Base-by-base conservation (phyloP, 257 asterid species). In the Coffea eugenioides region DNA sequence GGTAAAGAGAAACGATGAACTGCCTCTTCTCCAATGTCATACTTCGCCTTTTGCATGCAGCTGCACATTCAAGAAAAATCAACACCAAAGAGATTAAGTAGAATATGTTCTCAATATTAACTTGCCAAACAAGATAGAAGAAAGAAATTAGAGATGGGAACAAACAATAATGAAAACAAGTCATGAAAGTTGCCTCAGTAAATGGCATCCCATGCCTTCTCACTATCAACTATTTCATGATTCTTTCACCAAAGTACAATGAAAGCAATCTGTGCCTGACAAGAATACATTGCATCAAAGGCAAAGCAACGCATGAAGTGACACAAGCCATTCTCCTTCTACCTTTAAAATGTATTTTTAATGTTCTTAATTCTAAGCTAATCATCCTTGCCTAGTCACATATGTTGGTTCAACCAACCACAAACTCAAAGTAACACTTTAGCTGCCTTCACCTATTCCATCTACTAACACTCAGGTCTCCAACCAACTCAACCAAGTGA, bases 41-140 rank as follows among this genome's bases (percentile, higher is more conserved):
- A 95, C 83, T 95, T 92, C 62, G 97, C 96, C 87, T 93, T 94
- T 83, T 95, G 99, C 99, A 95, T 95, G 91, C 99, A 95, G 70
- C 99, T 95, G 89, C 79, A 77, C 48, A 78, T 80, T 78, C 83
- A 80, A 78, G 71, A 85, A 84, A 85, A 31, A 84, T 76, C 81
- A 84, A 36, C 69, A 69, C 79, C 66, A 75, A 36, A 72, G 56
- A 74, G 70, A 52, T 25, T 74, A 25, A 56, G 76, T 56, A 73
- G 62, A 16, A 75, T 21, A 57, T 48, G 34, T 56, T 15, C 69
- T 56, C 69, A 43, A 74, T 15, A 34, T 16, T 52, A 14, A 57
- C 41, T 36, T 1, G 23, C 31, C 10, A 21, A 57, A 56, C 13
- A 52, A 57, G 78, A 75, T 36, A 56, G 68, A 64, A 54, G 43